A percentile compares a stretch with the other conserved stretches of the same genome.
Evolutionary conservation across 352 stramenopile genomes (phyloP).

Genomic region (Pythium dissimile): DNA sequence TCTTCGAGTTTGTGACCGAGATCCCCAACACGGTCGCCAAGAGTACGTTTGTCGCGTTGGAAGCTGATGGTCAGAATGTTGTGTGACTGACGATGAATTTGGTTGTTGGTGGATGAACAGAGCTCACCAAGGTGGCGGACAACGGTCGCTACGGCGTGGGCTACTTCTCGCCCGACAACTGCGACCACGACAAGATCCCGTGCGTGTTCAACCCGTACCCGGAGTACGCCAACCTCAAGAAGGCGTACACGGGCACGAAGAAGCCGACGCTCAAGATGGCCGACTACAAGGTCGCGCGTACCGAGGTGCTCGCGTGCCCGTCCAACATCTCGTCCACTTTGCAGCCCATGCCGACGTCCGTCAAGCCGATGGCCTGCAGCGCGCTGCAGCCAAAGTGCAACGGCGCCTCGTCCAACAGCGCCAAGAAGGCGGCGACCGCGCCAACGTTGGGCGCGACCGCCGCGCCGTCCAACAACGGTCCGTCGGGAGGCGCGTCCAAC

Average conservation of each 20-base stretch:
- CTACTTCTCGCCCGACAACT: slow-evolving; percentile 43
- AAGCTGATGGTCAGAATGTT: too few relatives aligned
- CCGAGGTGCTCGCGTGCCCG: slow-evolving; percentile 27
- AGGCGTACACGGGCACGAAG: slow-evolving; percentile 47
- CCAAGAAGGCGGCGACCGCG: slow-evolving; percentile 3
- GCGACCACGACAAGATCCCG: slow-evolving; percentile 37
- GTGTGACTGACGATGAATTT: too few relatives aligned
- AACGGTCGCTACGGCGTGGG: slow-evolving; percentile 41
- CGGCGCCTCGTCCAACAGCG: slow-evolving; percentile 14
- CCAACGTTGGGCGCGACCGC: slow-evolving; percentile 12
- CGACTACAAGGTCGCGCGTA: slow-evolving; percentile 26
- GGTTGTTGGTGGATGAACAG: background rate
- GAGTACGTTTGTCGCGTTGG: background rate
- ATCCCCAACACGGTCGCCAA: slow-evolving; percentile 30
- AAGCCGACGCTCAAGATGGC: slow-evolving; percentile 34
- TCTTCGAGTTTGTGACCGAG: slow-evolving; percentile 39
- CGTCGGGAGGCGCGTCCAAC: slow-evolving; percentile 4
- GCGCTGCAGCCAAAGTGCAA: slow-evolving; percentile 27
- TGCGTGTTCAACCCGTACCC: slow-evolving; percentile 46
- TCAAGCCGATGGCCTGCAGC: slow-evolving; percentile 25
- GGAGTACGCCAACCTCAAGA: slow-evolving; percentile 46
- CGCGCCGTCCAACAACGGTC: slow-evolving; percentile 16
- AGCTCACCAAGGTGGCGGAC: slow-evolving; percentile 33
- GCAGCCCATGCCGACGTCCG: slow-evolving; percentile 25
- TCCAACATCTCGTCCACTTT: slow-evolving; percentile 26